Percentiles rank a stretch among this genome's conserved stretches.
These are phyloP conservation scores for Cladophialophora bantiana DNA, from an alignment of 2,329 filamentous ascomycete genomes.

Conservation along the genomic window DNA sequence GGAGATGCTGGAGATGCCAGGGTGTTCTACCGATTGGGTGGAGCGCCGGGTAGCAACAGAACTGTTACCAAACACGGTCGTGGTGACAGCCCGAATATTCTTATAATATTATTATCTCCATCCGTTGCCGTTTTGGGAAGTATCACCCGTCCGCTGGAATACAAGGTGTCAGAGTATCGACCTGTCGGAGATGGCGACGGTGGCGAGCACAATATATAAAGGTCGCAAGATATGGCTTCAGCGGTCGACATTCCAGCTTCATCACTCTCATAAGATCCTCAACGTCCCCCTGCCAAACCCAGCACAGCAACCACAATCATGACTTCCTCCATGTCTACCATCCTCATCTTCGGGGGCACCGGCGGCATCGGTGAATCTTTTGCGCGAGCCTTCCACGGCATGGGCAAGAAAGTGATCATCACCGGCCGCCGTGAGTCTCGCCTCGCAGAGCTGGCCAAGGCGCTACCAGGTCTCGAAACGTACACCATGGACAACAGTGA, in stretches of 20 bases:
- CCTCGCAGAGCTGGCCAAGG: slow-evolving; percentile 38
- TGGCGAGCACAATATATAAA: background rate
- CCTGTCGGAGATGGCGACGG: background rate
- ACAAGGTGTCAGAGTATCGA: background rate
- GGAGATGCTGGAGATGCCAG: background rate
- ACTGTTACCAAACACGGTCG: slow-evolving; percentile 10
- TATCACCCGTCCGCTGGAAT: background rate
- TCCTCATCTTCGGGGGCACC: slow-evolving; percentile 49
- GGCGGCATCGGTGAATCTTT: slow-evolving; percentile 53
- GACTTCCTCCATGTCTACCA: slow-evolving; percentile 34
- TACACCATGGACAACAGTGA: slow-evolving; percentile 40
- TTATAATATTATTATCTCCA: slow-evolving; percentile 9
- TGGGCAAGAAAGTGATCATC: slow-evolving; percentile 42
- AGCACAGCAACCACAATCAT: slow-evolving; percentile 9
- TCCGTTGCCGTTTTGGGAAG: background rate
- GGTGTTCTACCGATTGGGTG: background rate
- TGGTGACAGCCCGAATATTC: background rate
- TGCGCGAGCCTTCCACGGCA: slow-evolving; percentile 39
- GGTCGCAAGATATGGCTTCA: background rate
- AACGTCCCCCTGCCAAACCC: background rate
- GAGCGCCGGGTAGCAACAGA: slow-evolving; percentile 7
- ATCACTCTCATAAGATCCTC: background rate
- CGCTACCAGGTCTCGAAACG: slow-evolving; percentile 44
- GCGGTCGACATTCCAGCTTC: background rate
- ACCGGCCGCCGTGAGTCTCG: slow-evolving; percentile 41